A percentile compares a stretch with the other conserved stretches of the same genome.
These are phyloP conservation scores for Torulaspora indica DNA, from an alignment of 805 yeast genomes.

Conservation along the genomic window DNA sequence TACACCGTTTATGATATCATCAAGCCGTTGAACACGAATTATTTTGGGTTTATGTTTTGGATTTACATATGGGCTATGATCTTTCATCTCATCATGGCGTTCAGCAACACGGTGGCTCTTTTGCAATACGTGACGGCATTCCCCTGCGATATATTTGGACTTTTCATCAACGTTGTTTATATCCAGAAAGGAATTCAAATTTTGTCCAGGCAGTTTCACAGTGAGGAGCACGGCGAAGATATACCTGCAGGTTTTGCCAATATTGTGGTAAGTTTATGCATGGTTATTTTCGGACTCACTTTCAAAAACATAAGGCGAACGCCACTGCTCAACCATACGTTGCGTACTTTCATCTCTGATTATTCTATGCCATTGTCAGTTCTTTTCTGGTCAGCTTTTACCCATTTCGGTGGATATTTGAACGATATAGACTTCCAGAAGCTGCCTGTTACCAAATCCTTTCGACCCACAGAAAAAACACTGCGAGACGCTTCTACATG, in stretches of 20 bases:
- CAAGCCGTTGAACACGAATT: conserved; percentile 42
- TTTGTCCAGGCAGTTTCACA: conserved; percentile 60
- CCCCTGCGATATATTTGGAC: conserved; percentile 90
- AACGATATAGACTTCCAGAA: conserved; percentile 50
- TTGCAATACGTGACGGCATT: conserved; percentile 70
- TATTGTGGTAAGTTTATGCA: conserved; percentile 65
- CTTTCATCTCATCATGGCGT: conserved; percentile 68
- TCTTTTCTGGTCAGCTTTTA: conserved; percentile 85
- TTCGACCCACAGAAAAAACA: conserved; percentile 56
- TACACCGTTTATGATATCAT: conserved; percentile 60
- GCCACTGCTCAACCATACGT: conserved; percentile 52
- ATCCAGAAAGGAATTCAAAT: conserved; percentile 88
- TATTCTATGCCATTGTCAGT: conserved; percentile 82
- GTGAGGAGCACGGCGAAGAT: conserved; percentile 32
- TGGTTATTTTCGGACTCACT: conserved; percentile 71
- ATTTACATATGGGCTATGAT: conserved; percentile 85
- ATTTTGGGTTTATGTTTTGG: conserved; percentile 95
- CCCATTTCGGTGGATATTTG: conserved; percentile 83
- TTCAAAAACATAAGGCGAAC: conserved; percentile 50
- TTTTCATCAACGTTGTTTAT: conserved; percentile 83
- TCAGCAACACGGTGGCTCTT: conserved; percentile 60
- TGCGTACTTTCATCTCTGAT: conserved; percentile 72
- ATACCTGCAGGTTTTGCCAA: conserved; percentile 63
- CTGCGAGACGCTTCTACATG: conserved; percentile 32
- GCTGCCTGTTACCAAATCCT: conserved; percentile 68